Percentiles rank a stretch among this genome's conserved stretches.
These are phyloP conservation scores for Cryptosporidium xiaoi DNA, from an alignment of 169 alveolate genomes.

Conservation along the genomic window DNA sequence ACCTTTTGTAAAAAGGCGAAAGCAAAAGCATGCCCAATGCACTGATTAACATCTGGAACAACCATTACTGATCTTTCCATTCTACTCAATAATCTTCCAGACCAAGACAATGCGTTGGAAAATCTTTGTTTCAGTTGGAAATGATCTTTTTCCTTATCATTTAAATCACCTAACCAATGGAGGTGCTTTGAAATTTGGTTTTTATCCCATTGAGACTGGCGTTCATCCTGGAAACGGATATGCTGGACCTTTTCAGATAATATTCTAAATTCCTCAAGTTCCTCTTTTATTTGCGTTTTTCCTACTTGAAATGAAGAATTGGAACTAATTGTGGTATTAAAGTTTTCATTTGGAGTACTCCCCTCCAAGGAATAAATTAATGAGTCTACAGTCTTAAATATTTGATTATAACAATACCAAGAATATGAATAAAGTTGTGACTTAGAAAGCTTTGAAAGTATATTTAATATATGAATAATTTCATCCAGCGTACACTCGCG, in stretches of 20 bases:
- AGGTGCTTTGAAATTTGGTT: conserved; percentile 34
- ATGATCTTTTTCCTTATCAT: neutral
- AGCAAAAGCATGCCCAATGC: conserved; percentile 74
- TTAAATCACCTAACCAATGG: conserved; percentile 65
- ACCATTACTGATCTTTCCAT: conserved; percentile 69
- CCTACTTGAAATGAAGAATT: neutral
- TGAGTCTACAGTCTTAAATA: conserved; percentile 6
- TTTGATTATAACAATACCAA: conserved; percentile 72
- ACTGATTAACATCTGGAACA: conserved; percentile 71
- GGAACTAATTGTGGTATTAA: too few species aligned
- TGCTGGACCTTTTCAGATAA: conserved; percentile 66
- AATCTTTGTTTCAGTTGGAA: neutral
- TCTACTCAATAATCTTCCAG: conserved; percentile 52
- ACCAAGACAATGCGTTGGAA: conserved; percentile 37
- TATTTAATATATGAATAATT: neutral
- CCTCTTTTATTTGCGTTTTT: neutral
- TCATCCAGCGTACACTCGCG: conserved; percentile 20
- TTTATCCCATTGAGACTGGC: conserved; percentile 49
- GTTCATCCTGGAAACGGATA: conserved; percentile 61
- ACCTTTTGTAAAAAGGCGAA: conserved; percentile 65
- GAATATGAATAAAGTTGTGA: conserved; percentile 70
- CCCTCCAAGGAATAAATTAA: neutral
- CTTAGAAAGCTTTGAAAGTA: conserved; percentile 23
- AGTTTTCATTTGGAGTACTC: neutral
- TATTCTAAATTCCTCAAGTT: neutral